A percentile compares a stretch with the other conserved stretches of the same genome.
Evolutionary conservation across 169 alveolate genomes (phyloP).

Genomic region (Cryptosporidium canis): DNA sequence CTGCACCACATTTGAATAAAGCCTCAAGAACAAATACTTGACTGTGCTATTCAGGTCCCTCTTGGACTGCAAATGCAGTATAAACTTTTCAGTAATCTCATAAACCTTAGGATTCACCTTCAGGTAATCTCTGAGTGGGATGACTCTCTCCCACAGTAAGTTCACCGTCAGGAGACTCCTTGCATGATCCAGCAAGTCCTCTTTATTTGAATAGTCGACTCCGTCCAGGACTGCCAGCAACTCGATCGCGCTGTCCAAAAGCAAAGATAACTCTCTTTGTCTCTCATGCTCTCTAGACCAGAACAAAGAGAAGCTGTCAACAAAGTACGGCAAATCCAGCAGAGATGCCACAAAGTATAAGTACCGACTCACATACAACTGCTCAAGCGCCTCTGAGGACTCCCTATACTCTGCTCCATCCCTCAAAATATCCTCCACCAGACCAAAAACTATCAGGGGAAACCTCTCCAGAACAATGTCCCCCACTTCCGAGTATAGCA

Average conservation of each 20-base stretch:
- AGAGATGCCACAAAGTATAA: conserved; percentile 1
- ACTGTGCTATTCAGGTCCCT: background rate
- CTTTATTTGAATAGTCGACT: background rate
- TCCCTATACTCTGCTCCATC: background rate
- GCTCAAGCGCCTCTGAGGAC: background rate
- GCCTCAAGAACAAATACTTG: conserved; percentile 27
- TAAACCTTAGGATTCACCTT: background rate
- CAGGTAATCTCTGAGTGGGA: background rate
- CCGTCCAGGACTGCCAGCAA: background rate
- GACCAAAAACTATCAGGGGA: conserved; percentile 14
- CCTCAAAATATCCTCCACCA: background rate
- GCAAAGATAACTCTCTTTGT: background rate
- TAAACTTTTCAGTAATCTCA: background rate
- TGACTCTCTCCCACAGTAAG: conserved; percentile 38
- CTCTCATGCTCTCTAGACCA: conserved; percentile 8
- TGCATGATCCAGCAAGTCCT: background rate
- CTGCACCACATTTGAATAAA: conserved; percentile 16
- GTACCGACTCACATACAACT: background rate
- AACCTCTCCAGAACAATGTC: conserved; percentile 10
- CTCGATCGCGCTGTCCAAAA: background rate
- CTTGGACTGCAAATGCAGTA: background rate
- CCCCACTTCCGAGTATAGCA: background rate
- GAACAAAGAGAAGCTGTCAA: background rate
- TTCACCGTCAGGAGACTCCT: background rate
- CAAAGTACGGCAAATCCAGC: conserved; percentile 12